Conservation (phyloP, 768 basidiomycete genomes). For the Piloderma croceum region DNA sequence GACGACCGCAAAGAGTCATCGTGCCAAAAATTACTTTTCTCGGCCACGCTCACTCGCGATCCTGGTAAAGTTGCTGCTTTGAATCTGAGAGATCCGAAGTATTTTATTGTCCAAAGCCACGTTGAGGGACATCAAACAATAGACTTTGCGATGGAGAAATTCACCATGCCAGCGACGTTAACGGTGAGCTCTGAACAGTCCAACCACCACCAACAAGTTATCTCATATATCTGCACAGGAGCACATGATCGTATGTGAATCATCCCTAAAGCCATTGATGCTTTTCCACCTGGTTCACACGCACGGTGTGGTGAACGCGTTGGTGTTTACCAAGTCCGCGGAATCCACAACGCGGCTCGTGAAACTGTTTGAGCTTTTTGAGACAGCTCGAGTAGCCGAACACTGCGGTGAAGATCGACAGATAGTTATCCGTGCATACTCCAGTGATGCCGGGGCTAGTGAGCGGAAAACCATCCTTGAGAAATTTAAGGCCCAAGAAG, state of each 20-base stretch:
- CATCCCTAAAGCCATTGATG: slow-evolving; percentile 80
- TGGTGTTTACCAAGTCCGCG: slow-evolving; percentile 96
- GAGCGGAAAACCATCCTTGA: slow-evolving; percentile 77
- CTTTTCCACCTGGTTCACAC: slow-evolving; percentile 81
- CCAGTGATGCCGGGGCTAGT: slow-evolving; percentile 69
- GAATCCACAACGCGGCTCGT: slow-evolving; percentile 85
- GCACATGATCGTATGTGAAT: slow-evolving; percentile 75
- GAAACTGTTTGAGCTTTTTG: slow-evolving; percentile 75
- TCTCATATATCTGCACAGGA: slow-evolving; percentile 56
- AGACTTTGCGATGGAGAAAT: slow-evolving; percentile 65
- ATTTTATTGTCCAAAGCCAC: slow-evolving; percentile 73
- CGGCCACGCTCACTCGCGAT: slow-evolving; percentile 91
- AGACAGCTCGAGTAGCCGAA: slow-evolving; percentile 36
- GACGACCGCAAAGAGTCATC: slow-evolving; percentile 55
- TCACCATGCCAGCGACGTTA: slow-evolving; percentile 75
- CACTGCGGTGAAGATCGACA: slow-evolving; percentile 14
- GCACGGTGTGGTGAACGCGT: slow-evolving; percentile 55
- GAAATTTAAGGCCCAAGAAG: slow-evolving; percentile 72
- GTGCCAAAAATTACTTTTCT: slow-evolving; percentile 94
- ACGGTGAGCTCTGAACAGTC: too few relatives aligned
- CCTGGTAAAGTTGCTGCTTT: slow-evolving; percentile 89
- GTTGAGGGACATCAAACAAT: slow-evolving; percentile 34
- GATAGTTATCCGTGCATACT: slow-evolving; percentile 66
- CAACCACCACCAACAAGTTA: too few relatives aligned
- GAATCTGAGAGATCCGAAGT: slow-evolving; percentile 72